Evolutionary conservation across 2,329 filamentous ascomycete species (phyloP).

Genomic region (Penicillium capsulatum): DNA sequence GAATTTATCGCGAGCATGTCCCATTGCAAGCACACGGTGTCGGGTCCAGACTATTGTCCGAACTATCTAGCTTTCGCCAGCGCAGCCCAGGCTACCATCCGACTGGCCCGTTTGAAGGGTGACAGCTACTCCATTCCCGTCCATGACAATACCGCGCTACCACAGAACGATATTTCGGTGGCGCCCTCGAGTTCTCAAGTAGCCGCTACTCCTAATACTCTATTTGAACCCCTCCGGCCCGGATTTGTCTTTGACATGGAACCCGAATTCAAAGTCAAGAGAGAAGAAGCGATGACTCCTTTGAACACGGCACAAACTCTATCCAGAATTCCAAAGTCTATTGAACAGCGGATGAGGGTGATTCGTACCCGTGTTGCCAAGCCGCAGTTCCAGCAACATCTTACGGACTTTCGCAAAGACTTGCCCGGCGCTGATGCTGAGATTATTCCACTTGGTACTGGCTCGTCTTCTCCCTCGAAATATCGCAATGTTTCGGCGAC

Average conservation of each 20-base stretch:
- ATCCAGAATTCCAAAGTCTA: slow-evolving; percentile 27
- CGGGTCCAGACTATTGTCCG: slow-evolving; percentile 67
- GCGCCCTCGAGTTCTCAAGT: slow-evolving; percentile 15
- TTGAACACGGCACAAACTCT: slow-evolving; percentile 24
- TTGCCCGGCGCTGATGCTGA: slow-evolving; percentile 73
- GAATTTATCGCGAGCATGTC: slow-evolving; percentile 64
- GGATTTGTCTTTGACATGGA: slow-evolving; percentile 45
- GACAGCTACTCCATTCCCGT: slow-evolving; percentile 68
- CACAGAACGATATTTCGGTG: slow-evolving; percentile 33
- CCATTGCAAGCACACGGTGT: slow-evolving; percentile 69
- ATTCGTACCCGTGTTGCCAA: slow-evolving; percentile 29
- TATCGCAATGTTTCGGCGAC: slow-evolving; percentile 94
- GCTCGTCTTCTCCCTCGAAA: slow-evolving; percentile 83
- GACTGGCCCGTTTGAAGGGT: slow-evolving; percentile 68
- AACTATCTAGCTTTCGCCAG: slow-evolving; percentile 71
- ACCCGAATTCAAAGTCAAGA: slow-evolving; percentile 41
- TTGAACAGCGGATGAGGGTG: slow-evolving; percentile 27
- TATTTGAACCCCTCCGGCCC: slow-evolving; percentile 37
- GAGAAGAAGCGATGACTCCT: slow-evolving; percentile 25
- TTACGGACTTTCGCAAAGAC: slow-evolving; percentile 52
- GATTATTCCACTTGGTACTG: slow-evolving; percentile 83
- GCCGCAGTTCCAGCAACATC: slow-evolving; percentile 28
- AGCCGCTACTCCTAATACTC: slow-evolving; percentile 13
- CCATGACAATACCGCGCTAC: slow-evolving; percentile 55
- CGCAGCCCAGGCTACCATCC: slow-evolving; percentile 61